Evolutionary conservation across 495 filamentous ascomycete genomes (phyloP).

Genomic region (Thermochaetoides thermophila): DNA sequence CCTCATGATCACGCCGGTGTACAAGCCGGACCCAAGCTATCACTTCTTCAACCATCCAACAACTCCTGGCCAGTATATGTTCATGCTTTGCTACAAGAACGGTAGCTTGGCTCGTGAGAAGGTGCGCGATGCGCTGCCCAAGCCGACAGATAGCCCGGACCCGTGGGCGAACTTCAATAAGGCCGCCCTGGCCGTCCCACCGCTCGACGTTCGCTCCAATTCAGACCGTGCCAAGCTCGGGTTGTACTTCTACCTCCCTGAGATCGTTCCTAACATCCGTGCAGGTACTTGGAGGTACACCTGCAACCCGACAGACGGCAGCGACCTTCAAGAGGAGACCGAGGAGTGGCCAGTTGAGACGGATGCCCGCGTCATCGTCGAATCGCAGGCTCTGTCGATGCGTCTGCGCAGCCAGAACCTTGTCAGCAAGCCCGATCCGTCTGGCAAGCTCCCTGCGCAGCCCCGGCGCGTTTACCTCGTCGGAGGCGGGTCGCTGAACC

Average conservation of each 20-base stretch:
- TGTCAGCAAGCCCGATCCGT: slow-evolving; percentile 37
- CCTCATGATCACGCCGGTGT: slow-evolving; percentile 84
- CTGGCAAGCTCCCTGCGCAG: slow-evolving; percentile 51
- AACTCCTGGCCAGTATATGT: slow-evolving; percentile 75
- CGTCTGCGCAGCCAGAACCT: slow-evolving; percentile 68
- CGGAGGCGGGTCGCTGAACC: slow-evolving; percentile 77
- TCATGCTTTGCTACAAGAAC: slow-evolving; percentile 99
- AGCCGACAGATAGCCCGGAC: slow-evolving; percentile 24
- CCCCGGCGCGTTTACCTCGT: slow-evolving; percentile 86
- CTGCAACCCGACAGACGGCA: slow-evolving; percentile 38
- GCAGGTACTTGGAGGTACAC: slow-evolving; percentile 75
- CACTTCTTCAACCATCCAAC: slow-evolving; percentile 88
- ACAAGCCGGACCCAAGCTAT: slow-evolving; percentile 72
- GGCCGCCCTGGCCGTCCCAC: slow-evolving; percentile 44
- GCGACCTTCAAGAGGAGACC: slow-evolving; percentile 29
- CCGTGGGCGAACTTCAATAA: slow-evolving; percentile 70
- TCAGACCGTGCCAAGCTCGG: slow-evolving; percentile 61
- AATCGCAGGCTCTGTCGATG: slow-evolving; percentile 82
- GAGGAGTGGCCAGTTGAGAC: slow-evolving; percentile 29
- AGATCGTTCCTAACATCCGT: slow-evolving; percentile 83
- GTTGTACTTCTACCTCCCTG: slow-evolving; percentile 84
- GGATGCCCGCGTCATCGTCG: slow-evolving; percentile 80
- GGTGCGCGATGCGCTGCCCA: slow-evolving; percentile 52
- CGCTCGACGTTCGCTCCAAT: slow-evolving; percentile 42
- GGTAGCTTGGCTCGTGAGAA: slow-evolving; percentile 84